phyloP scores from a whole-genome alignment of 1,284 basidiomycete genomes.

The Anthracocystis panici-leucophaei region DNA sequence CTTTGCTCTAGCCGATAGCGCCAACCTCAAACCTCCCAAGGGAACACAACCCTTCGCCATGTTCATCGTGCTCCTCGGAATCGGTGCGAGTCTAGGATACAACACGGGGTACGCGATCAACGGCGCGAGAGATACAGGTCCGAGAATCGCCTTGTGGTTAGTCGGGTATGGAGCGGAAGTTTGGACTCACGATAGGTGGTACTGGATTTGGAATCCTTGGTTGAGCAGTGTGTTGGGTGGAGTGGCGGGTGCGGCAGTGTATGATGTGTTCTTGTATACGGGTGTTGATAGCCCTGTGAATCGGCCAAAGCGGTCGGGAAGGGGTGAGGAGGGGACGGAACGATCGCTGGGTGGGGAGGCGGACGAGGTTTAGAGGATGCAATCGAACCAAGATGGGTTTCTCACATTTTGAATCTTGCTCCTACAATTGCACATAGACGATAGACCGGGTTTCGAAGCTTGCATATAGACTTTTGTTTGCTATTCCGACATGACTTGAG shows the following conservation, averaged over 20 bases:
- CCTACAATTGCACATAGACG: no score
- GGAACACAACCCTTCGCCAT: constrained; percentile 75
- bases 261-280: constrained; percentile 69
- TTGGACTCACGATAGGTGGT: constrained; percentile 74
- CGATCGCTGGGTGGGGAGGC: neutral
- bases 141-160: constrained; percentile 75
- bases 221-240: constrained; percentile 64
- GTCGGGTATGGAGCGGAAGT: constrained; percentile 75
- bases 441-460: no score
- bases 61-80: constrained; percentile 75
- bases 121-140: constrained; percentile 77
- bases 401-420: no score
- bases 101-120: constrained; percentile 77
- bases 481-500: no score
- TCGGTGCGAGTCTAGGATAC: constrained; percentile 74
- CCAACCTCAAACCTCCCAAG: constrained; percentile 72
- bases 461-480: no score
- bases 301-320: constrained; percentile 17
- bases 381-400: neutral
- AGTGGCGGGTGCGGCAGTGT: constrained; percentile 64
- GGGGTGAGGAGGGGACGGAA: neutral
- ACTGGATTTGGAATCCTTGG: constrained; percentile 81
- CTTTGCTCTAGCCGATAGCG: constrained; percentile 50
- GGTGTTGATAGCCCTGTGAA: constrained; percentile 68
- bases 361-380: constrained; percentile 4